Evolutionary conservation across 148 eudicot genomes (phyloP).

Genomic region (Bassia scoparia): DNA sequence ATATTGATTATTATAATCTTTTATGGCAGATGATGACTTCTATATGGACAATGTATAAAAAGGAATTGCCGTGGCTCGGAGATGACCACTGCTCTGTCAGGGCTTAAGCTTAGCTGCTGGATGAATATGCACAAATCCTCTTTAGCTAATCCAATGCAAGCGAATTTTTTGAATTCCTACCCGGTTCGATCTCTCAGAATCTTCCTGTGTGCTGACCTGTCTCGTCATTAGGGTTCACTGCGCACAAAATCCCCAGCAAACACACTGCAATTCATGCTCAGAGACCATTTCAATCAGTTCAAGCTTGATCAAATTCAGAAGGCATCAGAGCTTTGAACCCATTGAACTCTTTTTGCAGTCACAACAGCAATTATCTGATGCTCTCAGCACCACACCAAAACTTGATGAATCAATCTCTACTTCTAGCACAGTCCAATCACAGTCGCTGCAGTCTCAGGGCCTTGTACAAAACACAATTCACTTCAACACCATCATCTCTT

Average conservation of each 20-base stretch:
- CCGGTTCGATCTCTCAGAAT: conserved; percentile 52
- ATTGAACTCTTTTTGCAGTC: conserved; percentile 49
- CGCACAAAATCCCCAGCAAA: conserved; percentile 58
- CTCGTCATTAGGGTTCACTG: conserved; percentile 62
- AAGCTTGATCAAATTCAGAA: conserved; percentile 74
- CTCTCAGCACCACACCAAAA: conserved; percentile 53
- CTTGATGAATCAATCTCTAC: conserved; percentile 43
- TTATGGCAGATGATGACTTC: conserved; percentile 63
- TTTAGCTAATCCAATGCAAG: conserved; percentile 52
- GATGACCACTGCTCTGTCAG: conserved; percentile 60
- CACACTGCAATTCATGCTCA: conserved; percentile 53
- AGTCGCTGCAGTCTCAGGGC: conserved; percentile 41
- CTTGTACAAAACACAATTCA: conserved; percentile 45
- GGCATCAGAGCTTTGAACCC: conserved; percentile 40
- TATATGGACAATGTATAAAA: conserved; percentile 61
- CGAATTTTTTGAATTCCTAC: conserved; percentile 51
- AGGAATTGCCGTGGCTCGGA: conserved; percentile 94
- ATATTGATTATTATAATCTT: too few relatives aligned
- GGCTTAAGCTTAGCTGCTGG: conserved; percentile 90
- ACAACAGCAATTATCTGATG: conserved; percentile 52
- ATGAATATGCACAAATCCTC: conserved; percentile 85
- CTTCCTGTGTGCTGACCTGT: conserved; percentile 45
- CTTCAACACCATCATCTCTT: conserved; percentile 56
- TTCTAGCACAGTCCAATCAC: conserved; percentile 52
- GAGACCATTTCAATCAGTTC: conserved; percentile 43